Conservation (phyloP, 2,329 filamentous ascomycete genomes). For the Alternaria sp. region DNA sequence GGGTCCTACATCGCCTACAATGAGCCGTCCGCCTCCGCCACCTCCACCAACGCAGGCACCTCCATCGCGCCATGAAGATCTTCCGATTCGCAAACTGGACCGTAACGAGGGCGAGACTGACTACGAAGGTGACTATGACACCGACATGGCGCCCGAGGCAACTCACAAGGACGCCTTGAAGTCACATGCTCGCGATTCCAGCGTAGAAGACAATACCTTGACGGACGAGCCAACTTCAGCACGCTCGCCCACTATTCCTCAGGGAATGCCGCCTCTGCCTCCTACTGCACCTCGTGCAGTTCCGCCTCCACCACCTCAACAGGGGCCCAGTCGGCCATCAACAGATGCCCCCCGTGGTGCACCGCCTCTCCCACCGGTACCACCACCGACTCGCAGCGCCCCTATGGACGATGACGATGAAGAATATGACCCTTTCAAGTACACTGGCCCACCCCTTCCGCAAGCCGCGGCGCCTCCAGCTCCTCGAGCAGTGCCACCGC, state of each 20-base stretch:
- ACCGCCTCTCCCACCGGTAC: constrained; percentile 70
- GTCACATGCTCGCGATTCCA: constrained; percentile 77
- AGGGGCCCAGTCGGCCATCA: constrained; percentile 64
- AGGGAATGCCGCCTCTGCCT: constrained; percentile 44
- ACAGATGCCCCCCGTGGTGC: constrained; percentile 71
- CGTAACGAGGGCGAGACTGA: constrained; percentile 84
- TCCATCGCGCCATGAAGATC: constrained; percentile 46
- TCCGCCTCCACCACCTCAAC: constrained; percentile 65
- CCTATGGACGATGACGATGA: constrained; percentile 55
- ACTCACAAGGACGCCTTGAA: constrained; percentile 93
- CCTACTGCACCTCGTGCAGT: constrained; percentile 51
- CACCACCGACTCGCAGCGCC: constrained; percentile 65
- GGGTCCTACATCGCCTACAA: constrained; percentile 43
- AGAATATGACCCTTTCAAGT: constrained; percentile 72
- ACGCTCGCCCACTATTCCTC: constrained; percentile 49
- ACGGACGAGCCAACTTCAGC: constrained; percentile 59
- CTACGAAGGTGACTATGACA: constrained; percentile 98
- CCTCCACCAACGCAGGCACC: constrained; percentile 52
- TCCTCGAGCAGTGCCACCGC: constrained; percentile 47
- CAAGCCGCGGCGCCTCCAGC: constrained; percentile 32
- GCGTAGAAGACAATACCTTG: constrained; percentile 69
- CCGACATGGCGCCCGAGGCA: constrained; percentile 92
- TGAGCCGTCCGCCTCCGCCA: constrained; percentile 54
- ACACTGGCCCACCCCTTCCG: constrained; percentile 41
- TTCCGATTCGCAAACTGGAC: constrained; percentile 53